phyloP scores from a whole-genome alignment of 257 asterid species.

The Solanum arcanum region DNA sequence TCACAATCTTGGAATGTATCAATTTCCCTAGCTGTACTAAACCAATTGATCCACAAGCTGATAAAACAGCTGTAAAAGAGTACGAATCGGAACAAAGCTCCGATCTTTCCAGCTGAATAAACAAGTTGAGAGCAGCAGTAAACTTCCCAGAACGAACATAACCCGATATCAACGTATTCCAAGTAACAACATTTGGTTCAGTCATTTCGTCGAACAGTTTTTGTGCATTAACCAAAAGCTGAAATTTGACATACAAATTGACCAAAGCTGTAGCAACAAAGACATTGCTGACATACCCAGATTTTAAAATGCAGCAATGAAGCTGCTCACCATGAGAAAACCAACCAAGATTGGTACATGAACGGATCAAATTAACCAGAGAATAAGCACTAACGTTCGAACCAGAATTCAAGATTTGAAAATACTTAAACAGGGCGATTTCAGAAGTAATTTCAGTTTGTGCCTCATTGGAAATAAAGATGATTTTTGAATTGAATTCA shows the following conservation, averaged over 20 bases:
- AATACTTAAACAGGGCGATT: conserved; percentile 10
- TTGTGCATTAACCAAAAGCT: conserved; percentile 27
- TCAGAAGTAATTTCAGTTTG: background rate
- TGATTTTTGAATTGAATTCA: background rate
- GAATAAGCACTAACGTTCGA: conserved; percentile 22
- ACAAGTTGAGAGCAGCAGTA: conserved; percentile 38
- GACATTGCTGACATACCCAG: conserved; percentile 33
- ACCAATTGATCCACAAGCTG: conserved; percentile 57
- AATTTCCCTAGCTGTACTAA: conserved; percentile 37
- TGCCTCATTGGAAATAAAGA: background rate
- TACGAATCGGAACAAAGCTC: conserved; percentile 46
- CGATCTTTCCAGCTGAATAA: conserved; percentile 40
- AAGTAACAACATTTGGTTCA: conserved; percentile 58
- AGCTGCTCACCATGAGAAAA: conserved; percentile 53
- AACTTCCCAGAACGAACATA: conserved; percentile 53
- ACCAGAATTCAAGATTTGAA: conserved; percentile 26
- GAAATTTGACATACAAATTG: conserved; percentile 32
- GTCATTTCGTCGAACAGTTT: conserved; percentile 55
- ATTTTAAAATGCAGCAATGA: conserved; percentile 34
- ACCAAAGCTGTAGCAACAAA: conserved; percentile 45
- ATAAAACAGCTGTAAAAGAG: conserved; percentile 58
- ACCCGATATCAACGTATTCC: conserved; percentile 85
- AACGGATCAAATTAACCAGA: conserved; percentile 47
- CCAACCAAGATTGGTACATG: conserved; percentile 20
- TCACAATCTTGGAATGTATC: conserved; percentile 71